phyloP scores from a whole-genome alignment of 1,284 basidiomycete genomes.

The Pisolithus thermaeus region DNA sequence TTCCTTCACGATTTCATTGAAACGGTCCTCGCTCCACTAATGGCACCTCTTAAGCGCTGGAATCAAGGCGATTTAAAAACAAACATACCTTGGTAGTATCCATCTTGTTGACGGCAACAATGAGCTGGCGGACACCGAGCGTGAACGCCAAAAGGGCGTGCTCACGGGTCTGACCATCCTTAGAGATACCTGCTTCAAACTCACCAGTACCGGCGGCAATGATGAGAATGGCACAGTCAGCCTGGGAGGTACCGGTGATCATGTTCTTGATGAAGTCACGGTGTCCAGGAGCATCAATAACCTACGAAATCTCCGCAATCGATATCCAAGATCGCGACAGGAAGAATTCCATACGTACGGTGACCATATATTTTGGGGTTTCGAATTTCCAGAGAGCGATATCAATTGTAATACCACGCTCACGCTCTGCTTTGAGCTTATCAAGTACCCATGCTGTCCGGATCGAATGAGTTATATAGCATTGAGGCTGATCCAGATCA shows the following conservation, averaged over 20 bases:
- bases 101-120: slow-evolving; percentile 99
- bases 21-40: slow-evolving; percentile 98
- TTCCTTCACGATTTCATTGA: slow-evolving; percentile 99
- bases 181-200: slow-evolving; percentile 99
- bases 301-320: slow-evolving; percentile 38
- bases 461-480: slow-evolving; percentile 11
- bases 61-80: not conserved
- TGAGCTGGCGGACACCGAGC: slow-evolving; percentile 99
- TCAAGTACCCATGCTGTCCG: slow-evolving; percentile 94
- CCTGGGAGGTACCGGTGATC: slow-evolving; percentile 99
- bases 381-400: slow-evolving; percentile 99
- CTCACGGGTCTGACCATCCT: slow-evolving; percentile 99
- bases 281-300: slow-evolving; percentile 99
- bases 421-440: slow-evolving; percentile 99
- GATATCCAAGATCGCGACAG: not conserved
- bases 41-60: slow-evolving; percentile 7
- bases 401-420: slow-evolving; percentile 99
- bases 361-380: slow-evolving; percentile 89
- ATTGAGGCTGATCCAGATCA: slow-evolving; percentile 8
- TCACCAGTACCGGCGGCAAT: slow-evolving; percentile 99
- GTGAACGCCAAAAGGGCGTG: slow-evolving; percentile 99
- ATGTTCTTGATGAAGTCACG: slow-evolving; percentile 99
- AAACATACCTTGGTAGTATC: slow-evolving; percentile 83
- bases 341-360: slow-evolving; percentile 44
- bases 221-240: slow-evolving; percentile 99